Evolutionary conservation across 768 basidiomycete genomes (phyloP).

Genomic region (Boletus rex-veris): DNA sequence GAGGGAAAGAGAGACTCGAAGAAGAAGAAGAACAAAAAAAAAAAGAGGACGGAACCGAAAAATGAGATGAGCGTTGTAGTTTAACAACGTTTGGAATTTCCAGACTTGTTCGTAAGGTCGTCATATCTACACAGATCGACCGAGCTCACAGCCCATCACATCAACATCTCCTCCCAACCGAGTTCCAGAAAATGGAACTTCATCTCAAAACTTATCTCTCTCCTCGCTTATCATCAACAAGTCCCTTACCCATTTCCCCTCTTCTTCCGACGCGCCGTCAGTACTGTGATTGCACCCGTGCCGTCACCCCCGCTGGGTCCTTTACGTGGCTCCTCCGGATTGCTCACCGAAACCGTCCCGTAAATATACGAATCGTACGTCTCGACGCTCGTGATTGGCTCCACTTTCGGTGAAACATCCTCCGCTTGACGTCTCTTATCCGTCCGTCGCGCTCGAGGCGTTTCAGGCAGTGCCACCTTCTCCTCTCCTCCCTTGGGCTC

Average conservation of each 20-base stretch:
- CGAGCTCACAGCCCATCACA: background rate
- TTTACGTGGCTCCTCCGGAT: conserved; percentile 36
- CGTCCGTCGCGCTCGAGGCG: conserved; percentile 43
- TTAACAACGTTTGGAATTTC: background rate
- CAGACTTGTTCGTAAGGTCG: conserved; percentile 3
- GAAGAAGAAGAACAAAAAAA: conserved; percentile 1
- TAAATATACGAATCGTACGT: conserved; percentile 61
- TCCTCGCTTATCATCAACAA: too few relatives aligned
- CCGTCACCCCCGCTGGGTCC: conserved; percentile 11
- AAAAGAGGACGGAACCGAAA: conserved; percentile 18
- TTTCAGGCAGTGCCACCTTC: conserved; percentile 31
- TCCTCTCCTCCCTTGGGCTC: conserved; percentile 30
- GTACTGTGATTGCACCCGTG: conserved; percentile 44
- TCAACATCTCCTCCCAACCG: too few relatives aligned
- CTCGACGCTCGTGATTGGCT: conserved; percentile 58
- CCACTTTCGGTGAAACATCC: conserved; percentile 63
- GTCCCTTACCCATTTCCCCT: conserved; percentile 20
- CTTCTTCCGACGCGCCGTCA: conserved; percentile 60
- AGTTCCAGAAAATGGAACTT: too few relatives aligned
- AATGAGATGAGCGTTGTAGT: background rate
- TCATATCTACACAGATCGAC: background rate
- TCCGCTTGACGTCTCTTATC: conserved; percentile 23
- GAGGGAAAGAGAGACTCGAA: background rate
- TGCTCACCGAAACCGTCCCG: conserved; percentile 52
- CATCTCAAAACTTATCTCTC: too few relatives aligned